Conservation (phyloP, 2,329 filamentous ascomycete species). For the Talaromyces verruculosus region DNA sequence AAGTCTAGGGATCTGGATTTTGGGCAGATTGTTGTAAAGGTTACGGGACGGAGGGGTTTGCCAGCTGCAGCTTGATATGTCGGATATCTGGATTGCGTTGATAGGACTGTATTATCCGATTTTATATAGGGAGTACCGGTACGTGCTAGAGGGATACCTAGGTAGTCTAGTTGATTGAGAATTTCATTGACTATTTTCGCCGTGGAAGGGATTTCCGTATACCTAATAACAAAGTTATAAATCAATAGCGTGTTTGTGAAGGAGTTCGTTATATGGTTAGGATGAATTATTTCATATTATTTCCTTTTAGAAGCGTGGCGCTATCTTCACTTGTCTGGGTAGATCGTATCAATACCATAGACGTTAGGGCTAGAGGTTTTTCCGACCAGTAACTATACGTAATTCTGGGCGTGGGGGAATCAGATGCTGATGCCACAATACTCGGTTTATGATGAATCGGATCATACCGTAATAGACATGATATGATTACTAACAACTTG, state of each 20-base stretch:
- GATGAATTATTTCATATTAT: too few relatives aligned
- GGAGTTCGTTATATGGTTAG: neutral
- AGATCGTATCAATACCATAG: neutral
- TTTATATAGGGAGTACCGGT: too few relatives aligned
- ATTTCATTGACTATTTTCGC: too few relatives aligned
- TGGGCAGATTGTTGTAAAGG: slow-evolving; percentile 4
- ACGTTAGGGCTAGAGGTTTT: neutral
- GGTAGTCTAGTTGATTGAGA: too few relatives aligned
- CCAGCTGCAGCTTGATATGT: neutral
- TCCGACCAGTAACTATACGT: too few relatives aligned
- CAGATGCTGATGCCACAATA: too few relatives aligned
- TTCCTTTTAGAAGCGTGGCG: neutral
- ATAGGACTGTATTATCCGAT: neutral
- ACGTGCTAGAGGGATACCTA: too few relatives aligned
- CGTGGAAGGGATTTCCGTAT: neutral
- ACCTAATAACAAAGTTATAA: neutral
- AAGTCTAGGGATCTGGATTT: neutral
- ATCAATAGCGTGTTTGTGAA: neutral
- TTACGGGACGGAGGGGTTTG: neutral
- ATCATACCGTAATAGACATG: too few relatives aligned
- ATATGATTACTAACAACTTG: too few relatives aligned
- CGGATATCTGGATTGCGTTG: neutral
- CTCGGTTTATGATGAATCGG: too few relatives aligned
- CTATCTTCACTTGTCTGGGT: neutral
- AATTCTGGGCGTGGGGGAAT: too few relatives aligned